Evolutionary conservation across 2,329 filamentous ascomycete species (phyloP).

Genomic region (Pezicula neosporulosa): DNA sequence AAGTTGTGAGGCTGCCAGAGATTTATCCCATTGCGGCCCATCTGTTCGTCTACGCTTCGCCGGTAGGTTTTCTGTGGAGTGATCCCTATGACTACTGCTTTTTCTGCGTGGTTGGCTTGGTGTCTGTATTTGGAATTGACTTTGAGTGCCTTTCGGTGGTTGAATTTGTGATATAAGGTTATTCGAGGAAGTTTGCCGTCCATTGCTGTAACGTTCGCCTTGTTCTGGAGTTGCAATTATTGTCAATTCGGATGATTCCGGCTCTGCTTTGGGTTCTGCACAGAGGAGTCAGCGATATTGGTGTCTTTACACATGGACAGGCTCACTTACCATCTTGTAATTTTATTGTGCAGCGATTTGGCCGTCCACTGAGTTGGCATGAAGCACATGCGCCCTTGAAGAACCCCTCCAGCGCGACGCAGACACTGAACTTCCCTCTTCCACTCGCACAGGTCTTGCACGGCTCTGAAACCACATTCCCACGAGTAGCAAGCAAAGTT

Average conservation of each 20-base stretch:
- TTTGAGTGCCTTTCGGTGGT: background rate
- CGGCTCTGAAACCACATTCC: constrained; percentile 20
- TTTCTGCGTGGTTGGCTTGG: background rate
- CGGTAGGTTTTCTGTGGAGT: constrained; percentile 5
- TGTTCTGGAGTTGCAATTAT: background rate
- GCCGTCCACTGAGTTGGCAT: constrained; percentile 27
- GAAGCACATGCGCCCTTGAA: constrained; percentile 30
- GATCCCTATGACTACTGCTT: background rate
- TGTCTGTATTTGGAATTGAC: background rate
- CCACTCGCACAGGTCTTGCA: constrained; percentile 27
- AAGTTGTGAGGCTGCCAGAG: constrained; percentile 17
- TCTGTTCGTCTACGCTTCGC: constrained; percentile 19
- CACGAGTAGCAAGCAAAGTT: constrained; percentile 27
- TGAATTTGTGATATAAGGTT: background rate
- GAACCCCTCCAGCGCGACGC: constrained; percentile 27
- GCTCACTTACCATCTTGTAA: constrained; percentile 24
- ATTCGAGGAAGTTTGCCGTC: background rate
- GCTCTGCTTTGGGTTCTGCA: background rate
- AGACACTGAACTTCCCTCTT: constrained; percentile 27
- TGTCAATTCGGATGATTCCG: background rate
- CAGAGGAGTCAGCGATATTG: background rate
- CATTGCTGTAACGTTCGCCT: background rate
- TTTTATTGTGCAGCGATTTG: constrained; percentile 29
- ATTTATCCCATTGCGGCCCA: constrained; percentile 25
- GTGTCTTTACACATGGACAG: background rate